phyloP scores from a whole-genome alignment of 1,284 basidiomycete species.

The Marasmius fiardii region DNA sequence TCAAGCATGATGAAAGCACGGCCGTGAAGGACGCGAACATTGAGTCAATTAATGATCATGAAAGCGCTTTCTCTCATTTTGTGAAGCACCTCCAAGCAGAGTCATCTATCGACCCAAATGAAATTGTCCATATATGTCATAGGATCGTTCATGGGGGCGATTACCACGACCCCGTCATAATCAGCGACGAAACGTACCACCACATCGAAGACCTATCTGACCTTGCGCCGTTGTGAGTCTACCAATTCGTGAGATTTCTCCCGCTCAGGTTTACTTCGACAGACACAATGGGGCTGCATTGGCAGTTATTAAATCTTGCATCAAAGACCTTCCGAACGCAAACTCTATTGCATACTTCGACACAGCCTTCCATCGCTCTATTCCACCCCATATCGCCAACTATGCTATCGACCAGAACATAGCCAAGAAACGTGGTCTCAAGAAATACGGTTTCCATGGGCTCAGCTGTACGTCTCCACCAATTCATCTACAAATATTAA shows the following conservation, averaged over 20 bases:
- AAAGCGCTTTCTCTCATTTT: constrained; percentile 64
- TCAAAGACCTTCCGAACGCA: constrained; percentile 59
- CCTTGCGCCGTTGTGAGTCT: constrained; percentile 74
- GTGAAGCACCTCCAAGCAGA: constrained; percentile 44
- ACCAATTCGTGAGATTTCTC: constrained; percentile 8
- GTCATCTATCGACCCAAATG: constrained; percentile 37
- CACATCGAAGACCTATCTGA: constrained; percentile 75
- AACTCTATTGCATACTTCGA: constrained; percentile 77
- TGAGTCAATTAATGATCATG: constrained; percentile 48
- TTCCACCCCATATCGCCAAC: constrained; percentile 71
- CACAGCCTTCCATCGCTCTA: constrained; percentile 78
- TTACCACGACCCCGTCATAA: constrained; percentile 63
- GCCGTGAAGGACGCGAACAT: constrained; percentile 34
- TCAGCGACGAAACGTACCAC: constrained; percentile 58
- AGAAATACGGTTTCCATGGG: constrained; percentile 90
- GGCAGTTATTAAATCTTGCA: constrained; percentile 58
- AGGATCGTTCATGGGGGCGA: constrained; percentile 84
- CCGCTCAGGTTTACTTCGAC: background rate
- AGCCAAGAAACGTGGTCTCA: constrained; percentile 62
- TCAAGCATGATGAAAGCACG: constrained; percentile 21
- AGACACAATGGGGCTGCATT: constrained; percentile 65
- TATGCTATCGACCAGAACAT: constrained; percentile 72
- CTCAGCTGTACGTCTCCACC: constrained; percentile 50
- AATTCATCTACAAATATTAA: constrained; percentile 1
- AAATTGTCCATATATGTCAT: constrained; percentile 60